Evolutionary conservation across 2,329 filamentous ascomycete genomes (phyloP), one percentile per base, ranked within the genome.

Genomic region (Podosphaera aphanis): DNA sequence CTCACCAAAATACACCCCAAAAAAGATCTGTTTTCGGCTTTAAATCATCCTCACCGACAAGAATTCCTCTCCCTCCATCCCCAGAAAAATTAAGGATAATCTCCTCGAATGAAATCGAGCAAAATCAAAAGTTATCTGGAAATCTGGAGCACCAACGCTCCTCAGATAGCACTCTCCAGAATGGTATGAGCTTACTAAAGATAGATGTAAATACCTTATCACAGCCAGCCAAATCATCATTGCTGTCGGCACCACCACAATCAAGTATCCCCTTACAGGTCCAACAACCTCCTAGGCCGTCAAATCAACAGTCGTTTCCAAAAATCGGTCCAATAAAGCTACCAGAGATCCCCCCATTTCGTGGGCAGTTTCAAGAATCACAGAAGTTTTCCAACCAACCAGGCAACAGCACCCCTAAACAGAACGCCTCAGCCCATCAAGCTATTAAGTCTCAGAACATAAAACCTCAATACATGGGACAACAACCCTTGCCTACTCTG

Each of bases 141-240:
- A 73, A 73, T 3, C 65, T 68, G 7, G 74, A 77, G 48, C 76
- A 77, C 52, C 74, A 79, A 52, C 64, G 66, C 40, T 67, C 70
- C 37, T 58, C 77, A 37, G 74, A 76, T 49, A 69, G 73, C 35
- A 73, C 79, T 56, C 59, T 80, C n/a, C 72, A 73, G 51, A 68
- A 68, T 47, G 75, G 79, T 50, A 71, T 79, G 63, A 65, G 65
- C 25, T 65, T 66, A 51, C 61, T 79, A 51, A 73, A 69, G 46
- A 60, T 79, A 39, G 62, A 49, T 47, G 45, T 47, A 21, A 51
- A 50, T 42, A 48, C 51, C 29, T 50, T 59, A 44, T 51, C 55
- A 43, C 51, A 54, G 48, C 47, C 55, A 50, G 18, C 53, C 49
- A 47, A 47, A 29, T 41, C 54, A 41, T 35, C 52, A 44, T 3